phyloP scores from a whole-genome alignment of 441 rosid species.

The Arabidopsis hybrid region DNA sequence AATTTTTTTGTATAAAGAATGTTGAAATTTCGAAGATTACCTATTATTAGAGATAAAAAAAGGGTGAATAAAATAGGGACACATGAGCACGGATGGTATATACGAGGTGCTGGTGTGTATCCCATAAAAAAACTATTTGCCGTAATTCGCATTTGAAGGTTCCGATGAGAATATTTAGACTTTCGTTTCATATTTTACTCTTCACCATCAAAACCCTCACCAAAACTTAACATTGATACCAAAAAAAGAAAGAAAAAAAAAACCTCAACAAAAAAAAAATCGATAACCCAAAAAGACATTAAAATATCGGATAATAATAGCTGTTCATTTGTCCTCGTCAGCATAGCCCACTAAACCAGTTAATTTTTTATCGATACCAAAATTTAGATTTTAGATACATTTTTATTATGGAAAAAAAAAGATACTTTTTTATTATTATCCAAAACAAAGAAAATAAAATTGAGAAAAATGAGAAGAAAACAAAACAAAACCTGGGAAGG shows the following conservation, averaged over 20 bases:
- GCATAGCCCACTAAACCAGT: background rate
- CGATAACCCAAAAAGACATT: constrained; percentile 10
- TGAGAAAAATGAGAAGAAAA: constrained; percentile 24
- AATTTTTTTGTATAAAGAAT: no score
- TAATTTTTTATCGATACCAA: constrained; percentile 6
- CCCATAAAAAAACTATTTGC: constrained; percentile 28
- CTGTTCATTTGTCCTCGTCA: constrained; percentile 21
- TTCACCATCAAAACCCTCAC: constrained; percentile 12
- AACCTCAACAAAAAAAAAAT: background rate
- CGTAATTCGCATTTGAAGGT: constrained; percentile 31
- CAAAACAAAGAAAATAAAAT: background rate
- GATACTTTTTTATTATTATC: background rate
- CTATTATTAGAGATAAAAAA: background rate
- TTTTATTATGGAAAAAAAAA: no score
- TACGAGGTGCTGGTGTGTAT: constrained; percentile 32
- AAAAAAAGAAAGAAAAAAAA: no score
- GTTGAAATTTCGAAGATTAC: background rate
- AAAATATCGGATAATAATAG: constrained; percentile 3
- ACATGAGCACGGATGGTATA: constrained; percentile 26
- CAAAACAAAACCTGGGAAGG: constrained; percentile 46
- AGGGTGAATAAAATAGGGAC: background rate
- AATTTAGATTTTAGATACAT: constrained; percentile 1
- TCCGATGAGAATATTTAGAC: constrained; percentile 40
- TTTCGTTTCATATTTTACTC: constrained; percentile 14
- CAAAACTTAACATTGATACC: no score